Evolutionary conservation across 768 basidiomycete genomes (phyloP).

Genomic region (Suillus fuscotomentosus): DNA sequence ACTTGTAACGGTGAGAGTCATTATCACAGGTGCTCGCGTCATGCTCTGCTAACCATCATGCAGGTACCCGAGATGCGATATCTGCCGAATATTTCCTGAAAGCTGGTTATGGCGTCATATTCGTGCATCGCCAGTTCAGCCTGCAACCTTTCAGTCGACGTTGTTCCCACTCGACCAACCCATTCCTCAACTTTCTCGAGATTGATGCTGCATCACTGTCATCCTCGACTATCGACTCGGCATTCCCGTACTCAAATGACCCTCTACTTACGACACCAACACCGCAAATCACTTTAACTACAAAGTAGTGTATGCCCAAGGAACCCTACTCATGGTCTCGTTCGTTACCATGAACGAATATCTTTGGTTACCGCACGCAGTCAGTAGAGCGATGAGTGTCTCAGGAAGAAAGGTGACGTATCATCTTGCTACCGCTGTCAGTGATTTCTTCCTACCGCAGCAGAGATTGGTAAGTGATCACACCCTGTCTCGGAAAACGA

Average conservation of each 20-base stretch:
- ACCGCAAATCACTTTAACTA: constrained; percentile 73
- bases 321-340: constrained; percentile 77
- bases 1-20: constrained; percentile 80
- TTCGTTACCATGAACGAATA: constrained; percentile 98
- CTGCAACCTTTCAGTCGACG: constrained; percentile 96
- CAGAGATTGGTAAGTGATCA: constrained; percentile 75
- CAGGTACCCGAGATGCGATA: constrained; percentile 93
- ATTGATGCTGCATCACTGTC: constrained; percentile 39
- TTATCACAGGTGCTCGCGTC: constrained; percentile 1
- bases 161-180: constrained; percentile 97
- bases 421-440: constrained; percentile 96
- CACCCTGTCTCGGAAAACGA: neutral
- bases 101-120: constrained; percentile 95
- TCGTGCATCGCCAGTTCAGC: constrained; percentile 98
- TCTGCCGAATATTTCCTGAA: constrained; percentile 98
- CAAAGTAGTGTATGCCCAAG: constrained; percentile 73
- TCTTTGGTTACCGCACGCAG: constrained; percentile 82
- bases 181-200: constrained; percentile 93
- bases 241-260: constrained; percentile 31
- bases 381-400: constrained; percentile 73
- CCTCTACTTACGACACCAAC: constrained; percentile 20
- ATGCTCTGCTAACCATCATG: neutral
- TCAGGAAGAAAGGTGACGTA: constrained; percentile 79
- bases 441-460: constrained; percentile 93
- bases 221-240: constrained; percentile 16